Evolutionary conservation across 495 filamentous ascomycete genomes (phyloP).

Genomic region (Endocarpon pusillum): DNA sequence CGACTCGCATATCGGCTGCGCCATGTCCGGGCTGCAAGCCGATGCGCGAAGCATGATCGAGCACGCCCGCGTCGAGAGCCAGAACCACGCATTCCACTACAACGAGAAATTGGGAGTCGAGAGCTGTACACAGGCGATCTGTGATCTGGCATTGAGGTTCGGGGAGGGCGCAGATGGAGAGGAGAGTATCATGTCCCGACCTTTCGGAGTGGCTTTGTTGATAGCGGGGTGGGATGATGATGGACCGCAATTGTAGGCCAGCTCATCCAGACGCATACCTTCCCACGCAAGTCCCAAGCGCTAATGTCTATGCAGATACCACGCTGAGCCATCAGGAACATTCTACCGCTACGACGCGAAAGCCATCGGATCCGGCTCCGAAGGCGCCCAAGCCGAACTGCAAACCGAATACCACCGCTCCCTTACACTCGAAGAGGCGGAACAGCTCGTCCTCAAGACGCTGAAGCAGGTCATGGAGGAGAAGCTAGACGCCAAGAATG

Average conservation of each 20-base stretch:
- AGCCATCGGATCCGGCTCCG: slow-evolving; percentile 89
- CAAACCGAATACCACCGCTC: slow-evolving; percentile 99
- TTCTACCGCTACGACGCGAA: slow-evolving; percentile 99
- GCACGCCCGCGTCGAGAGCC: slow-evolving; percentile 92
- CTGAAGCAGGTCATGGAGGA: slow-evolving; percentile 99
- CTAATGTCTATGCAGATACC: slow-evolving; percentile 40
- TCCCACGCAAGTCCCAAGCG: slow-evolving; percentile 1
- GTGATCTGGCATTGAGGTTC: slow-evolving; percentile 88
- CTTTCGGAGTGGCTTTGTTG: slow-evolving; percentile 90
- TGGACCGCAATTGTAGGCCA: slow-evolving; percentile 67
- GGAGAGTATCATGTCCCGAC: slow-evolving; percentile 93
- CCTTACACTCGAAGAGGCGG: slow-evolving; percentile 79
- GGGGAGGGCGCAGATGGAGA: slow-evolving; percentile 95
- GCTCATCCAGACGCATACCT: not conserved
- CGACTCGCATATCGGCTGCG: slow-evolving; percentile 94
- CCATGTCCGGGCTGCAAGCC: slow-evolving; percentile 93
- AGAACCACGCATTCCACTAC: slow-evolving; percentile 93
- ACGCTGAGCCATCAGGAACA: slow-evolving; percentile 91
- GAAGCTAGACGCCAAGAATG: slow-evolving; percentile 96
- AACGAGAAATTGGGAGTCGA: slow-evolving; percentile 87
- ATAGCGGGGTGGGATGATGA: slow-evolving; percentile 97
- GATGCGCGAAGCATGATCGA: slow-evolving; percentile 93
- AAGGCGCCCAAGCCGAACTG: slow-evolving; percentile 92
- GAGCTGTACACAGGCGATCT: slow-evolving; percentile 97
- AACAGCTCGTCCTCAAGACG: slow-evolving; percentile 90